phyloP scores from a whole-genome alignment of 495 filamentous ascomycete genomes.

The Podospora appendiculata region DNA sequence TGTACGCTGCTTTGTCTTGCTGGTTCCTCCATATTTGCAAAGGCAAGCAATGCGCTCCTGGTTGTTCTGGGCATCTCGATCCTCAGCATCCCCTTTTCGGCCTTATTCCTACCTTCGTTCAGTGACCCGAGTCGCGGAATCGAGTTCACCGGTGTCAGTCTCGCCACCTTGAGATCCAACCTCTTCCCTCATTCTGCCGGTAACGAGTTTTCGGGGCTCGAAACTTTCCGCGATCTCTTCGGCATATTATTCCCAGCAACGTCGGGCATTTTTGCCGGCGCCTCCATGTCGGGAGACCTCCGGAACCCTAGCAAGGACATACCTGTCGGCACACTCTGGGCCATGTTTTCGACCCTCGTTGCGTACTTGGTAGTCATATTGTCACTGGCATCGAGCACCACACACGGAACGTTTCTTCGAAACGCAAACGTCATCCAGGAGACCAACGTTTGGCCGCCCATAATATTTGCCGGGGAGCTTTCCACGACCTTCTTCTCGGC shows the following conservation, averaged over 20 bases:
- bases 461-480: slow-evolving; percentile 76
- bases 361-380: slow-evolving; percentile 71
- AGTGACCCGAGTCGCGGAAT: slow-evolving; percentile 51
- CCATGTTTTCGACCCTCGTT: slow-evolving; percentile 67
- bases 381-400: slow-evolving; percentile 71
- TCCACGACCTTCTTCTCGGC: slow-evolving; percentile 78
- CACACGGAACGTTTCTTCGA: slow-evolving; percentile 62
- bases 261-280: slow-evolving; percentile 61
- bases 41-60: slow-evolving; percentile 73
- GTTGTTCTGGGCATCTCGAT: slow-evolving; percentile 66
- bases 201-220: slow-evolving; percentile 45
- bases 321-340: slow-evolving; percentile 71
- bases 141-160: slow-evolving; percentile 67
- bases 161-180: slow-evolving; percentile 62
- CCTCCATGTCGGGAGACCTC: slow-evolving; percentile 84
- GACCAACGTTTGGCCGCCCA: slow-evolving; percentile 60
- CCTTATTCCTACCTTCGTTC: slow-evolving; percentile 60
- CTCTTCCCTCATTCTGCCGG: slow-evolving; percentile 49
- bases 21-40: slow-evolving; percentile 72
- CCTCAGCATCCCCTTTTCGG: slow-evolving; percentile 74
- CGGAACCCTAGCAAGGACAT: slow-evolving; percentile 79
- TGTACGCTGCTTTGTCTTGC: slow-evolving; percentile 75
- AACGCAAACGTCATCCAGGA: slow-evolving; percentile 75
- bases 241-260: slow-evolving; percentile 84
- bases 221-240: slow-evolving; percentile 78